Percentiles rank a stretch among this genome's conserved stretches.
These are phyloP conservation scores for Dovyalis caffra DNA, from an alignment of 345 rosid species.

Conservation along the genomic window DNA sequence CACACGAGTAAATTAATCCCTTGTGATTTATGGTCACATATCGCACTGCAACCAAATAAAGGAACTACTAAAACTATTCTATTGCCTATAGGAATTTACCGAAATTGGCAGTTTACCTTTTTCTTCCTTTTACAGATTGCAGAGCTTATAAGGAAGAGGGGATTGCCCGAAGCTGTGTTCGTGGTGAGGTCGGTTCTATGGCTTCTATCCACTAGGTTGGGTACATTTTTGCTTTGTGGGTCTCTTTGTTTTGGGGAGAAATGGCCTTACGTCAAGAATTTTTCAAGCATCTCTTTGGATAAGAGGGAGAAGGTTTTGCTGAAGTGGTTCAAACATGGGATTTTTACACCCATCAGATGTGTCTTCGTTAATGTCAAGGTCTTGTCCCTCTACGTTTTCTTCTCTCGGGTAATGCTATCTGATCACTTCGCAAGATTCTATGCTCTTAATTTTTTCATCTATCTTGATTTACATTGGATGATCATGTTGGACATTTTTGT, in stretches of 20 bases:
- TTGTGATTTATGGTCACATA: too few relatives aligned
- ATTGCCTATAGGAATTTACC: not conserved
- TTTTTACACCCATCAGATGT: constrained; percentile 50
- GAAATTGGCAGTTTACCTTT: not conserved
- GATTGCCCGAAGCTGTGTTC: constrained; percentile 25
- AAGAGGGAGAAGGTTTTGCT: constrained; percentile 62
- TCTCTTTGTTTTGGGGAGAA: constrained; percentile 37
- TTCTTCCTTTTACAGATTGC: constrained; percentile 33
- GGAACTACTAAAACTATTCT: not conserved
- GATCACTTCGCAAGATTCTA: not conserved
- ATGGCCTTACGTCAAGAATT: constrained; percentile 55
- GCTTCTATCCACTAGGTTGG: constrained; percentile 61
- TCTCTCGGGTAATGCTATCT: constrained; percentile 49
- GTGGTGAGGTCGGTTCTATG: constrained; percentile 42
- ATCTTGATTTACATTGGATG: too few relatives aligned
- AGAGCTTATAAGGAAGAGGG: constrained; percentile 35
- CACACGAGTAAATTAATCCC: not conserved
- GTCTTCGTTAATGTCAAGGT: constrained; percentile 47
- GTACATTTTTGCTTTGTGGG: constrained; percentile 70
- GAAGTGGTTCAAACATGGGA: constrained; percentile 39
- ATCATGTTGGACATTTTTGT: too few relatives aligned
- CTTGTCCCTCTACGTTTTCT: constrained; percentile 43
- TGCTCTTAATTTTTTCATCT: not conserved
- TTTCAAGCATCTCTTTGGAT: constrained; percentile 43
- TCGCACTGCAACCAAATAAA: not conserved